Percentiles rank a stretch among this genome's conserved stretches.
Evolutionary conservation across 2,329 filamentous ascomycete genomes (phyloP).

Genomic region (Iodosphaeria phyllophila): DNA sequence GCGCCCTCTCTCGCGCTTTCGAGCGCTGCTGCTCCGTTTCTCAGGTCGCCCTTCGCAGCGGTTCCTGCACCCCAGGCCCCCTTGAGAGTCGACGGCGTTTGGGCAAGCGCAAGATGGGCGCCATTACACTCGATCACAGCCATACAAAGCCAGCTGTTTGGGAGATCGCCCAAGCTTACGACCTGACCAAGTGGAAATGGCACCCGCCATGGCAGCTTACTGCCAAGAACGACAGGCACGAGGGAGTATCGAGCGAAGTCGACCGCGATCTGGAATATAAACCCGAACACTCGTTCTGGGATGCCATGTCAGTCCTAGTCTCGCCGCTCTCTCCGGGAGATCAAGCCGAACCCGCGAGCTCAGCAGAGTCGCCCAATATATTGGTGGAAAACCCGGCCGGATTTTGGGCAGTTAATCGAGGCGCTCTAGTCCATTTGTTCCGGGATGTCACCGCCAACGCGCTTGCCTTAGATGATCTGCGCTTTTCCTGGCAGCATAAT

Average conservation of each 20-base stretch:
- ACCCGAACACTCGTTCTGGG: constrained; percentile 1
- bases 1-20: constrained; percentile 30
- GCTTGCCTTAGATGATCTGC: too few species aligned
- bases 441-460: too few species aligned
- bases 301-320: constrained; percentile 3
- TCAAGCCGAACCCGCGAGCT: background rate
- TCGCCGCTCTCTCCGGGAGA: background rate
- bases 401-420: too few species aligned
- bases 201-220: constrained; percentile 20
- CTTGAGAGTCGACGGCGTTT: constrained; percentile 33
- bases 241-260: background rate
- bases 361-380: background rate
- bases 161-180: constrained; percentile 24
- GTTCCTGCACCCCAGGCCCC: constrained; percentile 28
- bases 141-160: constrained; percentile 18
- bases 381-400: too few species aligned
- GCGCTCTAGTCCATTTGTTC: too few species aligned
- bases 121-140: constrained; percentile 22
- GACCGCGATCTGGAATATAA: background rate
- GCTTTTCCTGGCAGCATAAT: too few species aligned
- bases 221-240: too few species aligned
- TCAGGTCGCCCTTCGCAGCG: constrained; percentile 6
- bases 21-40: constrained; percentile 20
- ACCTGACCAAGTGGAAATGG: constrained; percentile 32
- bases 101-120: constrained; percentile 34